phyloP scores from a whole-genome alignment of 73 alveolate species.

The Paramecium pentaurelia region DNA sequence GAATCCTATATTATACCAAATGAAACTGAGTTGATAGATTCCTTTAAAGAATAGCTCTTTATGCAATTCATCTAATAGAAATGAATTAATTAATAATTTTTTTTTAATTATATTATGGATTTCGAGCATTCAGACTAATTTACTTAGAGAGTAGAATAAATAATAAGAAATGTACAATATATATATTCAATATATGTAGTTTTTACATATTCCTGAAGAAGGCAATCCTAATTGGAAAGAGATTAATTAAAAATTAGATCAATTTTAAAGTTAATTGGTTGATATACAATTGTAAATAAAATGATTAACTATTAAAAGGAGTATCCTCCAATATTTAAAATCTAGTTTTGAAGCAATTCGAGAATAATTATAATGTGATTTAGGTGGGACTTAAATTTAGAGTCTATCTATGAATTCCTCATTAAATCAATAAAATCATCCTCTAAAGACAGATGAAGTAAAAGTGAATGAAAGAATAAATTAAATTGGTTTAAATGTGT shows the following conservation, averaged over 20 bases:
- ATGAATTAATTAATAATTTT: not conserved
- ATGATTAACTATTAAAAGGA: not conserved
- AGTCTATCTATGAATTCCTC: not conserved
- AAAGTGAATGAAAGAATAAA: not conserved
- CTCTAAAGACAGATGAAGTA: not conserved
- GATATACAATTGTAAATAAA: not conserved
- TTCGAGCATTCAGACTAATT: not conserved
- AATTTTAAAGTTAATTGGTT: not conserved
- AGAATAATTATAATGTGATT: not conserved
- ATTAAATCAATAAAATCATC: not conserved
- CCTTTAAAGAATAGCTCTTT: not conserved
- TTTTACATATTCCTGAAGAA: not conserved
- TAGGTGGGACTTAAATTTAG: not conserved
- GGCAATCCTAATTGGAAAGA: not conserved
- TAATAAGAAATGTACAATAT: not conserved
- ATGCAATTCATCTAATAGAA: not conserved
- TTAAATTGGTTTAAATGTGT: not conserved
- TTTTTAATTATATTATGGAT: not conserved
- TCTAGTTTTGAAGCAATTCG: not conserved
- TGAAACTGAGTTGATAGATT: not conserved
- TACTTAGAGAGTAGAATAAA: not conserved
- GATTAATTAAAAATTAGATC: not conserved
- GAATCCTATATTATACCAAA: not conserved
- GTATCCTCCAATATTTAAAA: not conserved
- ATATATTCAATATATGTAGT: not conserved